Evolutionary conservation across 352 stramenopile genomes (phyloP).

Genomic region (Phytophthora sp.): DNA sequence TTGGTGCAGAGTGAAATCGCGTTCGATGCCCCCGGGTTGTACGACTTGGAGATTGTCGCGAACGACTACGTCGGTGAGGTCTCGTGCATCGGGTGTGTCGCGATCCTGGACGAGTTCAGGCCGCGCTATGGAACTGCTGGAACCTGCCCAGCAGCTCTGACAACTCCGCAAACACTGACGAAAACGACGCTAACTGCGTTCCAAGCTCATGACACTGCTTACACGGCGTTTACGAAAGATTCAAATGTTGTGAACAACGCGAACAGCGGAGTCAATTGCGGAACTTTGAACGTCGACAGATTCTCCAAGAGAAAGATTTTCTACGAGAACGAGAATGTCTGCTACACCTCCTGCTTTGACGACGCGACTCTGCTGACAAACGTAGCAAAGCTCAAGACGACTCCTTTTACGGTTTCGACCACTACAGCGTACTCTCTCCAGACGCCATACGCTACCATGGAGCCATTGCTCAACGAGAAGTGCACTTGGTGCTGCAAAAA

Average conservation of each 20-base stretch:
- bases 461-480: background rate
- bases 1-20: slow-evolving; percentile 9
- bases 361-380: background rate
- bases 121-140: background rate
- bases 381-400: background rate
- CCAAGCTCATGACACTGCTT: background rate
- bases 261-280: background rate
- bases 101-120: slow-evolving; percentile 24
- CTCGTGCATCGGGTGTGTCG: slow-evolving; percentile 27
- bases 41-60: slow-evolving; percentile 30
- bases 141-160: background rate
- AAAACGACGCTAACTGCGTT: background rate
- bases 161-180: background rate
- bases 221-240: background rate
- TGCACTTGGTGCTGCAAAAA: slow-evolving; percentile 17
- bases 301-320: background rate
- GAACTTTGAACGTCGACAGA: background rate
- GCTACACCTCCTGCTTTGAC: slow-evolving; percentile 12
- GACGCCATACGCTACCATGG: background rate
- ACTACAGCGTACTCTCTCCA: background rate
- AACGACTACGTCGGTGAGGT: slow-evolving; percentile 20
- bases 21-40: slow-evolving; percentile 28
- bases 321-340: slow-evolving; percentile 3
- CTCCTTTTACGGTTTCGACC: background rate
- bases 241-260: slow-evolving; percentile 13